phyloP scores from a whole-genome alignment of 306 rosid genomes.

The Calophaca sinica region DNA sequence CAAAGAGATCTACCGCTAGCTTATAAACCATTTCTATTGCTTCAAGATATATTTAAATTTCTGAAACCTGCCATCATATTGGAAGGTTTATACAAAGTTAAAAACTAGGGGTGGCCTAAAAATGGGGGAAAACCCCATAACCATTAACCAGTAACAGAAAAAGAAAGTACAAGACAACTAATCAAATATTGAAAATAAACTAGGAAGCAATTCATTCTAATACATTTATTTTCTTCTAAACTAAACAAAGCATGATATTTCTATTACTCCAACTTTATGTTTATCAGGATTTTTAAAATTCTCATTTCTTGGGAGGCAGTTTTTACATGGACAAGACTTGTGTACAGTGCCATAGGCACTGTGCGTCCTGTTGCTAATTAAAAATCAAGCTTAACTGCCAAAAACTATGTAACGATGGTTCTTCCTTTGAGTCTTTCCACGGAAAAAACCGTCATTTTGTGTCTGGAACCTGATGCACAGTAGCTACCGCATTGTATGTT shows the following conservation, averaged over 20 bases:
- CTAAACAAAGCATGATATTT: background rate
- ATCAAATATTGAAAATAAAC: constrained; percentile 33
- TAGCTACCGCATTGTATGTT: no score
- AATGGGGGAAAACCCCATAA: background rate
- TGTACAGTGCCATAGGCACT: no score
- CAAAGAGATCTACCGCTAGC: background rate
- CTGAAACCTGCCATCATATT: background rate
- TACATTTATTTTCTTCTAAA: constrained; percentile 28
- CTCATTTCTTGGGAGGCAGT: background rate
- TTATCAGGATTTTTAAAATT: constrained; percentile 3
- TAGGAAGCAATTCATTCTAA: background rate
- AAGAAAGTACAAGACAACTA: background rate
- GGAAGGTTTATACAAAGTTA: background rate
- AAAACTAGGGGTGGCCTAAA: no score
- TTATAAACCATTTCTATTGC: background rate
- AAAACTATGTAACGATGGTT: no score
- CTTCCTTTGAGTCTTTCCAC: no score
- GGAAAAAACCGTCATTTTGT: no score
- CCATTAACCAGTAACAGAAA: constrained; percentile 1
- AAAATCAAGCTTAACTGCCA: no score
- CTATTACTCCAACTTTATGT: background rate
- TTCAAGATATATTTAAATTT: background rate
- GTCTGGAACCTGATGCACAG: no score
- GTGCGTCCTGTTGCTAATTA: no score
- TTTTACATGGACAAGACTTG: background rate